Percentiles rank a stretch among this genome's conserved stretches.
Evolutionary conservation across 2,329 filamentous ascomycete species (phyloP).

Genomic region (Colletotrichum lentis): DNA sequence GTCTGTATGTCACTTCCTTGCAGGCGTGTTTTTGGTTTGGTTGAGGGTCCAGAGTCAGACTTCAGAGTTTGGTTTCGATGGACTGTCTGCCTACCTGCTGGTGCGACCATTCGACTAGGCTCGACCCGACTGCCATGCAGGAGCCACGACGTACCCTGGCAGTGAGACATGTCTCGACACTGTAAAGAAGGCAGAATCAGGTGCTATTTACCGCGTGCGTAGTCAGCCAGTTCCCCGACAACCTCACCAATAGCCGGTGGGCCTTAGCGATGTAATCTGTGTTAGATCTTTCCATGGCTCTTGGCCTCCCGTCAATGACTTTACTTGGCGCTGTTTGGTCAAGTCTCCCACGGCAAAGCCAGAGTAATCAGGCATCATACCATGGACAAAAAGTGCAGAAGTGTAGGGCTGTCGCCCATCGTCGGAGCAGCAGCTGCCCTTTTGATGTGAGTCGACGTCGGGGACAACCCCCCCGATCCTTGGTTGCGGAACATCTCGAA

Average conservation of each 20-base stretch:
- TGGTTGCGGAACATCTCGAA: not conserved
- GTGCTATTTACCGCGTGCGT: slow-evolving; percentile 1
- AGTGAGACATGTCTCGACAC: slow-evolving; percentile 20
- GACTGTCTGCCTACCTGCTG: not conserved
- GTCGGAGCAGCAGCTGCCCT: not conserved
- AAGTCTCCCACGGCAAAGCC: slow-evolving; percentile 12
- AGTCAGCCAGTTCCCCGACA: slow-evolving; percentile 16
- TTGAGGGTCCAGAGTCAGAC: not conserved
- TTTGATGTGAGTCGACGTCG: not conserved
- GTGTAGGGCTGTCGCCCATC: not conserved
- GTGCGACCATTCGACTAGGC: not conserved
- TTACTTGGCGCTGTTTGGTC: slow-evolving; percentile 27
- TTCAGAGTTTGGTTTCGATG: not conserved
- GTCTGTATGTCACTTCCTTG: not conserved
- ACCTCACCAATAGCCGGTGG: not conserved
- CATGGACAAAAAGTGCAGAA: not conserved
- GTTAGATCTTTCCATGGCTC: not conserved
- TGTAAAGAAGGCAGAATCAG: not conserved
- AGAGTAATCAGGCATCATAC: not conserved
- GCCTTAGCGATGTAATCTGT: slow-evolving; percentile 5
- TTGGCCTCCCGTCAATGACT: not conserved
- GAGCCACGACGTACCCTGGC: not conserved
- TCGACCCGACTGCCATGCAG: slow-evolving; percentile 1
- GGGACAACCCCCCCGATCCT: not conserved
- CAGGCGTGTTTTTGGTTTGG: not conserved